A percentile compares a stretch with the other conserved stretches of the same genome.
Evolutionary conservation across 768 basidiomycete species (phyloP).

Genomic region (Amanita exitialis): DNA sequence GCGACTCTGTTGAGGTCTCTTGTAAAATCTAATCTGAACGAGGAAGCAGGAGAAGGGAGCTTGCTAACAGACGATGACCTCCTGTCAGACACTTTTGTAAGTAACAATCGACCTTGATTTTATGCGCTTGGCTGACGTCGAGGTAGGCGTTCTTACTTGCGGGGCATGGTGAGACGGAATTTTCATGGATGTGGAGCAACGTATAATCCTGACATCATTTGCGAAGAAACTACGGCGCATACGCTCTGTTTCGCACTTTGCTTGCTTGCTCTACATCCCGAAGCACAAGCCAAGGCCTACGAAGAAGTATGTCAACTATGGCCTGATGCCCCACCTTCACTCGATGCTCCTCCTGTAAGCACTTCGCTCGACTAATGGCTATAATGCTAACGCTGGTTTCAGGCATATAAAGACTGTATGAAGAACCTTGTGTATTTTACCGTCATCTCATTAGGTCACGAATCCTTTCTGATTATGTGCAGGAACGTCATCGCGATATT

Average conservation of each 20-base stretch:
- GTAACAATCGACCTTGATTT: slow-evolving; percentile 6
- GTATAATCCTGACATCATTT: neutral
- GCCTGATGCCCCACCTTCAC: slow-evolving; percentile 23
- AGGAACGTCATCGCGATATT: slow-evolving; percentile 35
- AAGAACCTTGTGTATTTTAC: slow-evolving; percentile 21
- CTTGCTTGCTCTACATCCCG: slow-evolving; percentile 40
- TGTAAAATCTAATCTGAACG: slow-evolving; percentile 35
- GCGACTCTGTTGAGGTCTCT: slow-evolving; percentile 33
- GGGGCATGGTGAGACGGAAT: slow-evolving; percentile 30
- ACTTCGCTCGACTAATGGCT: neutral
- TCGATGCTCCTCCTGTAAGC: slow-evolving; percentile 19
- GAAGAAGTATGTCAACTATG: slow-evolving; percentile 30
- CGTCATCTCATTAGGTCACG: neutral
- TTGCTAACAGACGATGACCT: slow-evolving; percentile 34
- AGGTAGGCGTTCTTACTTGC: slow-evolving; percentile 34
- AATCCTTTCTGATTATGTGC: neutral
- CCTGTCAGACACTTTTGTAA: slow-evolving; percentile 38
- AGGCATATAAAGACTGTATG: slow-evolving; percentile 32
- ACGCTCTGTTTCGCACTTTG: slow-evolving; percentile 30
- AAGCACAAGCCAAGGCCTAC: slow-evolving; percentile 34
- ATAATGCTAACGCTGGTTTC: neutral
- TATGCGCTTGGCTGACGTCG: neutral
- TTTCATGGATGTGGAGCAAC: neutral
- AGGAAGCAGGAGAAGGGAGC: slow-evolving; percentile 19
- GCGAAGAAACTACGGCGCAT: slow-evolving; percentile 38